Conservation (phyloP, 345 rosid genomes). For the Microthlaspi erraticum region DNA sequence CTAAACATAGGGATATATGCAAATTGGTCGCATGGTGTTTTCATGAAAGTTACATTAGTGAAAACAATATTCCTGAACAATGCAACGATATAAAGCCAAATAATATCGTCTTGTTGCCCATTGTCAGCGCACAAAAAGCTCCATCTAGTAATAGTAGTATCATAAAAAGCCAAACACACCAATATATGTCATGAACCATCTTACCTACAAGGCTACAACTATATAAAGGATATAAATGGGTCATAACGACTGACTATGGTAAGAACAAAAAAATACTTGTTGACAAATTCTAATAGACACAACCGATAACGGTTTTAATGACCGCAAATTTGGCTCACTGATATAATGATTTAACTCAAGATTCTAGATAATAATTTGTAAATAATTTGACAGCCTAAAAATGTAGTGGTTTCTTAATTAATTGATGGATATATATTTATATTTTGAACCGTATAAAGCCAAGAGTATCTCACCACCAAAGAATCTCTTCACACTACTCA, state of each 20-base stretch:
- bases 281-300: slow-evolving; percentile 1
- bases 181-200: neutral
- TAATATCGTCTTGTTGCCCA: too few relatives aligned
- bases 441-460: neutral
- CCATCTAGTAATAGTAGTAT: too few relatives aligned
- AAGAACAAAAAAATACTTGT: neutral
- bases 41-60: too few relatives aligned
- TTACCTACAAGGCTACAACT: neutral
- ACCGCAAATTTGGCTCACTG: too few relatives aligned
- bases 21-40: too few relatives aligned
- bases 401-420: neutral
- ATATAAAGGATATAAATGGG: neutral
- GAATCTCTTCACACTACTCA: slow-evolving; percentile 33
- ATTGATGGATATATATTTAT: neutral
- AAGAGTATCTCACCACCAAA: slow-evolving; percentile 29
- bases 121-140: too few relatives aligned
- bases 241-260: neutral
- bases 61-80: too few relatives aligned
- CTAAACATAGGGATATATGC: too few relatives aligned
- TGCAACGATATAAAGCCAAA: too few relatives aligned
- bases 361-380: neutral
- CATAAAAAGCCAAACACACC: neutral
- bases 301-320: neutral
- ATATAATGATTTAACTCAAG: too few relatives aligned
- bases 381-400: neutral